Conservation (phyloP, 2,329 filamentous ascomycete genomes). For the Lasiodiplodia sp. region DNA sequence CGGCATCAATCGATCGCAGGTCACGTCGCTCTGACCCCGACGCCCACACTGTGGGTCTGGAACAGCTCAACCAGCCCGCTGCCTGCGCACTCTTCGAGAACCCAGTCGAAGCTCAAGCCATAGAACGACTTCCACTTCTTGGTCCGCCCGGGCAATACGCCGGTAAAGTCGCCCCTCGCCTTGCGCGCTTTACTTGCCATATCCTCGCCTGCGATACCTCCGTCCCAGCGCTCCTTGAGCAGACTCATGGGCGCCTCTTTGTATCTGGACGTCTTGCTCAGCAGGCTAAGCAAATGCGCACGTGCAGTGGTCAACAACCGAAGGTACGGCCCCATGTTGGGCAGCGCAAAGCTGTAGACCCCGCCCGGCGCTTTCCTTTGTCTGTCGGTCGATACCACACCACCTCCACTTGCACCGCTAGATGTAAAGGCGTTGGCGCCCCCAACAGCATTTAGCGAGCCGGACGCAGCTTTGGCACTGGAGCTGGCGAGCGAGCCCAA, state of each 20-base stretch:
- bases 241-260: slow-evolving; percentile 69
- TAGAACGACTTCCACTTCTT: slow-evolving; percentile 75
- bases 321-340: slow-evolving; percentile 71
- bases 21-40: slow-evolving; percentile 59
- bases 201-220: slow-evolving; percentile 62
- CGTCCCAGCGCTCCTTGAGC: slow-evolving; percentile 75
- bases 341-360: slow-evolving; percentile 63
- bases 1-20: neutral
- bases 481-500: slow-evolving; percentile 67
- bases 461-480: slow-evolving; percentile 69
- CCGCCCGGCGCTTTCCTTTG: slow-evolving; percentile 8
- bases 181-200: slow-evolving; percentile 57
- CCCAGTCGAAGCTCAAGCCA: slow-evolving; percentile 74
- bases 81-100: slow-evolving; percentile 74
- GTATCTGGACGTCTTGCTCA: slow-evolving; percentile 65
- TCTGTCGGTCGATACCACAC: slow-evolving; percentile 26
- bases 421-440: slow-evolving; percentile 69
- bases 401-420: slow-evolving; percentile 60
- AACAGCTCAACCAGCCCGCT: slow-evolving; percentile 76
- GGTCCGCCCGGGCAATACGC: slow-evolving; percentile 67
- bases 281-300: slow-evolving; percentile 65
- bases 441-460: slow-evolving; percentile 73
- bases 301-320: slow-evolving; percentile 70
- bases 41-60: slow-evolving; percentile 76
- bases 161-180: slow-evolving; percentile 63